Conservation (phyloP, 768 basidiomycete genomes). For the Mycena maculata region DNA sequence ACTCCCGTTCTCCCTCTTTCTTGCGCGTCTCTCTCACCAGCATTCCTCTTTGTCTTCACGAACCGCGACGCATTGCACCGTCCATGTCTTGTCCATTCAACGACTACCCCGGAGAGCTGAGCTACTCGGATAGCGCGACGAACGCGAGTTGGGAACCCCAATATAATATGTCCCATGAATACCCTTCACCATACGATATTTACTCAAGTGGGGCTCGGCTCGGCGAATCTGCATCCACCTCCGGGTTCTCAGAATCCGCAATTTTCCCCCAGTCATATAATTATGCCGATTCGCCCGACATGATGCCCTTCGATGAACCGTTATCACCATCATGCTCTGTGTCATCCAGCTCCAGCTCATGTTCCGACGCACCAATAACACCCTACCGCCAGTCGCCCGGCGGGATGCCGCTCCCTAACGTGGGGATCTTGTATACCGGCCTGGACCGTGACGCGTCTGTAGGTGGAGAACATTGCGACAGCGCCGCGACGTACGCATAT, state of each 20-base stretch:
- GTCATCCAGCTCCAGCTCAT: slow-evolving; percentile 31
- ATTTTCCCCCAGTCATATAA: slow-evolving; percentile 18
- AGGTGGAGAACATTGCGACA: slow-evolving; percentile 11
- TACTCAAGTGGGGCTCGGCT: slow-evolving; percentile 19
- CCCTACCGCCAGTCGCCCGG: slow-evolving; percentile 8
- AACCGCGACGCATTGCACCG: slow-evolving; percentile 12
- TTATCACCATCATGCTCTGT: slow-evolving; percentile 26
- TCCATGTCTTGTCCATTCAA: slow-evolving; percentile 16
- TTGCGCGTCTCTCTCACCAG: neutral
- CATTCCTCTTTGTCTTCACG: neutral
- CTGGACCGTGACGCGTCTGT: slow-evolving; percentile 7
- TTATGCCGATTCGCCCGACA: slow-evolving; percentile 23
- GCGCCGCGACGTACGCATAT: slow-evolving; percentile 9
- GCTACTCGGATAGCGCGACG: slow-evolving; percentile 11
- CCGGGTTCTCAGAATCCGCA: slow-evolving; percentile 14
- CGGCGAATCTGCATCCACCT: slow-evolving; percentile 23
- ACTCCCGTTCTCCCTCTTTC: neutral
- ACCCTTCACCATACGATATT: slow-evolving; percentile 13
- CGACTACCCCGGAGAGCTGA: slow-evolving; percentile 20
- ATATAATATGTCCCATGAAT: slow-evolving; percentile 15
- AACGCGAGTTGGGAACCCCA: slow-evolving; percentile 19
- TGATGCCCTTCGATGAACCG: slow-evolving; percentile 21
- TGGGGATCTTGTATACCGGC: slow-evolving; percentile 10
- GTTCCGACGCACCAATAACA: slow-evolving; percentile 31
- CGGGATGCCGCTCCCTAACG: slow-evolving; percentile 13